Evolutionary conservation across 164 flowering plant genomes (phyloP), one percentile per base, ranked within the genome.

Genomic region (Macadamia tetraphylla): DNA sequence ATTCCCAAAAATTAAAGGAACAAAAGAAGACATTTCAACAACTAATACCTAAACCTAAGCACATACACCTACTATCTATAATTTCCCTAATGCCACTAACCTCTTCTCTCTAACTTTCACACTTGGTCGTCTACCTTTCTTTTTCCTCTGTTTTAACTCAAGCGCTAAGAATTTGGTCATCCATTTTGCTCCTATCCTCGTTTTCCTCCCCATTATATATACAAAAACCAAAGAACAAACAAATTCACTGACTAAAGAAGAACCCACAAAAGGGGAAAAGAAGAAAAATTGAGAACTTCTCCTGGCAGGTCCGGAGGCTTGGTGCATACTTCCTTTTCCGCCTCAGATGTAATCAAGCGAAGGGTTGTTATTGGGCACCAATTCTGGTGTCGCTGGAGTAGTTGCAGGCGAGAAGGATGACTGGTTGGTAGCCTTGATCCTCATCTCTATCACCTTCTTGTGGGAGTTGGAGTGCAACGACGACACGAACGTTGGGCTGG

Each of bases 401-500:
- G 62, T n/a, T 4, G 51, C 11, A 56, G 6, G 43, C 12, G 6
- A 58, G 7, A 29, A 44, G 49, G 53, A 32, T 5, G 29, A 32
- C 9, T 58, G 66, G 23, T 82, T 76, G 1, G 15, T 70, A 7
- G 7, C 40, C 71, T 70, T 83, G 78, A 2, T 71, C 76, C 97
- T 87, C 96, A 90, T 95, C 80, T 92, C 96, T 23, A 88, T 60
- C 0, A 95, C 98, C 69, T 92, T 92, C 91, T 84, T 90, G 76
- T 90, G 97, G 9, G 98, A 89, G 70, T 88, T 88, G 56, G 98
- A 92, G 78, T 95, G 99, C 70, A 88, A 3, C 0, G 91, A 66
- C 0, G 98, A 86, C 6, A 83, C 81, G 53, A 86, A 94, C 0
- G 97, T 94, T 0, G 98, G 98, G 67, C 98, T 94, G 1, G 98